A percentile compares a stretch with the other conserved stretches of the same genome.
Evolutionary conservation across 2,329 filamentous ascomycete genomes (phyloP).

Genomic region (Pleoardoris graminearum): DNA sequence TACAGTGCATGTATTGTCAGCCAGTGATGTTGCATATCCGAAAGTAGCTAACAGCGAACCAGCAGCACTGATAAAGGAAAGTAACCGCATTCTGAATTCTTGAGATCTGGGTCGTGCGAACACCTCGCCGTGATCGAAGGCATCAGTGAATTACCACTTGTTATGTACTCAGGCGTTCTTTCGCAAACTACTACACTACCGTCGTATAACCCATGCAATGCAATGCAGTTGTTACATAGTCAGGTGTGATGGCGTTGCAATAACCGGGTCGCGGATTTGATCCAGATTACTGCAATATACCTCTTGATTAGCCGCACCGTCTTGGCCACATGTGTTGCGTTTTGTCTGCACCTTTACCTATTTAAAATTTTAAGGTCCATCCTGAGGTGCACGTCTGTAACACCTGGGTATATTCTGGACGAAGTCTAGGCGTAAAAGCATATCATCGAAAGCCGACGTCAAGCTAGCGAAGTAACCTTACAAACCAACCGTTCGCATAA

Average conservation of each 20-base stretch:
- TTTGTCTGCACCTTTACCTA: not conserved
- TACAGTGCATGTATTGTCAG: conserved; percentile 36
- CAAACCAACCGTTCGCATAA: no score
- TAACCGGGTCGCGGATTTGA: not conserved
- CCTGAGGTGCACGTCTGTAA: not conserved
- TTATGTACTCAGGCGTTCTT: not conserved
- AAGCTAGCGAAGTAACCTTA: no score
- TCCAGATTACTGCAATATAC: conserved; percentile 3
- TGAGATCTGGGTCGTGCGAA: no score
- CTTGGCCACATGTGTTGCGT: no score
- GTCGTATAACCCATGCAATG: conserved; percentile 1
- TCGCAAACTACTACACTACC: not conserved
- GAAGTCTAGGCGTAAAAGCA: no score
- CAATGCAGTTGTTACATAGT: conserved; percentile 3
- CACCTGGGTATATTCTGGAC: no score
- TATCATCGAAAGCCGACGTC: no score
- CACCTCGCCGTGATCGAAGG: no score
- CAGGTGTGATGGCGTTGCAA: conserved; percentile 1
- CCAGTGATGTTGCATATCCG: not conserved
- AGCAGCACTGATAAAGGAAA: not conserved
- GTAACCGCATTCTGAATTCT: not conserved
- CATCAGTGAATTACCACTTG: not conserved
- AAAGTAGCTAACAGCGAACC: not conserved
- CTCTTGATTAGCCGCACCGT: not conserved
- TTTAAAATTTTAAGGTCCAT: not conserved